Percentiles rank a stretch among this genome's conserved stretches.
Conservation (phyloP, 2,329 filamentous ascomycete genomes). For the Cercospora zeina region DNA sequence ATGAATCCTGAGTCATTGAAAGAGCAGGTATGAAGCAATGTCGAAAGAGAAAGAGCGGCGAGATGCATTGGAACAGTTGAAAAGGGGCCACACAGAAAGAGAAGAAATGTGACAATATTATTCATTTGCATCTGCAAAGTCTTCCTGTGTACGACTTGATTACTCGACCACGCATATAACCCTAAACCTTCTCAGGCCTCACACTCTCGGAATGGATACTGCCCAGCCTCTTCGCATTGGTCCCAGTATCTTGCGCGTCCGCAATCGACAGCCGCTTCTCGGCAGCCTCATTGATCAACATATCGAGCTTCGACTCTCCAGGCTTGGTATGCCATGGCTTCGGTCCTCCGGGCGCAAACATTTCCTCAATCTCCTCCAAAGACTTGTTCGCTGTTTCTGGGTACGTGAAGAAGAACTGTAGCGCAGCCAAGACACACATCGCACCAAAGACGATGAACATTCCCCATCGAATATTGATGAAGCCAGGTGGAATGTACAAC, state of each 20-base stretch:
- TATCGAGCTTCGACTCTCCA: conserved; percentile 40
- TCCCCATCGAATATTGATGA: conserved; percentile 59
- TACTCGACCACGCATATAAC: not conserved
- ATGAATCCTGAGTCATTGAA: too few relatives aligned
- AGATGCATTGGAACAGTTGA: too few relatives aligned
- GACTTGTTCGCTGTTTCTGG: conserved; percentile 45
- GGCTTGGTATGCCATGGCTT: conserved; percentile 44
- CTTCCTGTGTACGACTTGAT: not conserved
- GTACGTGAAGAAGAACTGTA: conserved; percentile 51
- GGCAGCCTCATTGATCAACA: conserved; percentile 26
- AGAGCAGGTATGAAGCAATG: too few relatives aligned
- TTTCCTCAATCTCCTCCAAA: conserved; percentile 45
- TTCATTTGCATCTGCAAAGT: not conserved
- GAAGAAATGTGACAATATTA: too few relatives aligned
- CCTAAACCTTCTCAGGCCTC: conserved; percentile 2
- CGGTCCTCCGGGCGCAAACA: conserved; percentile 42
- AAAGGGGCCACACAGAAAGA: too few relatives aligned
- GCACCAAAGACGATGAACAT: conserved; percentile 54
- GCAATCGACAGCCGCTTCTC: conserved; percentile 28
- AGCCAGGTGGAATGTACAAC: conserved; percentile 59
- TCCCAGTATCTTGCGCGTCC: conserved; percentile 14
- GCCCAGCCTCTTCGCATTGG: conserved; percentile 2
- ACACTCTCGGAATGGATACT: conserved; percentile 3
- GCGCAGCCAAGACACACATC: conserved; percentile 49
- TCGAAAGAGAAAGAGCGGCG: too few relatives aligned